A percentile compares a stretch with the other conserved stretches of the same genome.
These are phyloP conservation scores for Neospermospora avenae DNA, from an alignment of 2,329 filamentous ascomycete genomes.

Conservation along the genomic window DNA sequence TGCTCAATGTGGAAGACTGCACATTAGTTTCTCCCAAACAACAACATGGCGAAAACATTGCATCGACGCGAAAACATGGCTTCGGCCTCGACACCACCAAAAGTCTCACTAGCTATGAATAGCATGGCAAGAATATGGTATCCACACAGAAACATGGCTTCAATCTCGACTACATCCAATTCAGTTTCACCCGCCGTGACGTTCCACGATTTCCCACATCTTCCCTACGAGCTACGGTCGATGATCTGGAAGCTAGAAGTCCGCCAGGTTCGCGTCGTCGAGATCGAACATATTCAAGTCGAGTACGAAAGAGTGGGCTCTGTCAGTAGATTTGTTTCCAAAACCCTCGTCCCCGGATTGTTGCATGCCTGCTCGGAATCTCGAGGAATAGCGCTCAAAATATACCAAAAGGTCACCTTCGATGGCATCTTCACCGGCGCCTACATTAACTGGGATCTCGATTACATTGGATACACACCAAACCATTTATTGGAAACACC, in stretches of 20 bases:
- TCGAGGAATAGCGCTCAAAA: not conserved
- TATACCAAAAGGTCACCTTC: slow-evolving; percentile 1
- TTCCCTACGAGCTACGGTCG: not conserved
- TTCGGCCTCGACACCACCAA: too few species aligned
- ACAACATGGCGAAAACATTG: too few species aligned
- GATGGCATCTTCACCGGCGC: not conserved
- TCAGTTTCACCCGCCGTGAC: too few species aligned
- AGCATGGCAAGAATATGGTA: too few species aligned
- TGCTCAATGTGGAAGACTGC: too few species aligned
- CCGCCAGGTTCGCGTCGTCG: not conserved
- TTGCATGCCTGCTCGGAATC: slow-evolving; percentile 7
- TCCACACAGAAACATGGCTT: too few species aligned
- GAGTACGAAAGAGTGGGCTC: not conserved
- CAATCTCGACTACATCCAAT: too few species aligned
- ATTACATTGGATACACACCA: slow-evolving; percentile 1
- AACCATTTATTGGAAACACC: not conserved
- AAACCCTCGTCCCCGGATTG: slow-evolving; percentile 3
- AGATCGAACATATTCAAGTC: not conserved
- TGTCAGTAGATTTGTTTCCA: not conserved
- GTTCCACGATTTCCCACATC: not conserved
- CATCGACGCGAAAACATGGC: too few species aligned
- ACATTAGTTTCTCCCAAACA: too few species aligned
- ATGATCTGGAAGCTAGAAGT: not conserved
- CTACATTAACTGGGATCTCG: slow-evolving; percentile 7
- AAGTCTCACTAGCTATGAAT: too few species aligned